Conservation (phyloP, 2,329 filamentous ascomycete species). For the Clathrospora elynae region DNA sequence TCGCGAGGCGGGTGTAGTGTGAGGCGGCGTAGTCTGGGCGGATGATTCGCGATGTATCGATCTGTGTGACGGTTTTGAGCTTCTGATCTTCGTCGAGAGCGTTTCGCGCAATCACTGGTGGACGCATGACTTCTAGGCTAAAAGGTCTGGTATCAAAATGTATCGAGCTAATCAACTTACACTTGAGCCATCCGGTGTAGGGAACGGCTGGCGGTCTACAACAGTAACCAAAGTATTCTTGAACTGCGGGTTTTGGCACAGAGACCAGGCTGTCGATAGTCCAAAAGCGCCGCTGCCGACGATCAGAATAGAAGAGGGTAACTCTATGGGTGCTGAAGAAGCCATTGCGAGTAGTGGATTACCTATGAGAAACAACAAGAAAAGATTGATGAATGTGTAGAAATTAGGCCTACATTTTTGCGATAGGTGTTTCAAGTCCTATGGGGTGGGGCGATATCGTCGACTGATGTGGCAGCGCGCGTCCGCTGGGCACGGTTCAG, state of each 20-base stretch:
- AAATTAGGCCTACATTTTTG: constrained; percentile 16
- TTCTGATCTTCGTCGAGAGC: neutral
- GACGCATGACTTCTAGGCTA: neutral
- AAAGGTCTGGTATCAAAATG: neutral
- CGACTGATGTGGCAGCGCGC: constrained; percentile 16
- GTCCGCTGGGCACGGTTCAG: constrained; percentile 35
- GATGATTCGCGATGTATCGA: constrained; percentile 66
- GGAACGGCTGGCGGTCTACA: constrained; percentile 63
- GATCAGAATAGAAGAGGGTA: constrained; percentile 55
- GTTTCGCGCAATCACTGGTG: neutral
- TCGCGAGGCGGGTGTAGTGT: constrained; percentile 75
- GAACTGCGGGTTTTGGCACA: constrained; percentile 65
- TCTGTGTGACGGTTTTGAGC: constrained; percentile 29
- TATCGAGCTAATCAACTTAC: constrained; percentile 36
- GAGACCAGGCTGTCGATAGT: constrained; percentile 70
- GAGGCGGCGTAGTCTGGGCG: constrained; percentile 80
- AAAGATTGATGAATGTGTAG: neutral
- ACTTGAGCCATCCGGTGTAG: constrained; percentile 63
- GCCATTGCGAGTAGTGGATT: constrained; percentile 23
- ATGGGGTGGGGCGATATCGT: constrained; percentile 40
- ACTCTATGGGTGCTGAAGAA: constrained; percentile 19
- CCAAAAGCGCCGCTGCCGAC: constrained; percentile 61
- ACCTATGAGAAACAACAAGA: constrained; percentile 1
- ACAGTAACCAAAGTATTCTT: constrained; percentile 61
- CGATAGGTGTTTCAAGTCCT: constrained; percentile 8